Base-by-base conservation (phyloP, 345 rosid species). In the Aquilaria yunnanensis region DNA sequence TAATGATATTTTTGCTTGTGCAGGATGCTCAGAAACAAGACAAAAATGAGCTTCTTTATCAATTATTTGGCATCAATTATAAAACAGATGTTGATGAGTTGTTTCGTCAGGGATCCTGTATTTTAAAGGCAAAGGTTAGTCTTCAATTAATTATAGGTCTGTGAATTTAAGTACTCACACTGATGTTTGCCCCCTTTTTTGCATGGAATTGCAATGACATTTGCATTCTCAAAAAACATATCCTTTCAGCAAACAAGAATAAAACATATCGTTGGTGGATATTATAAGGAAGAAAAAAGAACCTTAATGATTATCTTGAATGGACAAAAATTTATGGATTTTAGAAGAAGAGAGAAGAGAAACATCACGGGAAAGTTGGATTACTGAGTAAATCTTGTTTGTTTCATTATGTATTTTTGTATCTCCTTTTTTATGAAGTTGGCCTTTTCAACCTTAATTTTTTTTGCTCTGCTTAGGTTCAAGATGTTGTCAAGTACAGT, bases 81-180 rank as follows among this genome's bases (percentile, higher is more conserved):
- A 90, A 83, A 61, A 37, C 43, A 37, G 76, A 71, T 13, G 74
- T 80, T 63, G 89, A 81, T 70, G 80, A 72, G 59, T 71, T 90
- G 74, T 86, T 86, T 71, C 97, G 97, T 64, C 96, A 84, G 74
- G 98, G 98, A 63, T 86, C 97, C 14, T 85, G 94, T 70, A 62
- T 82, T 66, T 75, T 82, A 75, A 88, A 71, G 84, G 79, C 59
- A 8, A 71, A 93, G 98, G 98, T 93, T 51, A 65, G 57, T 55
- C 23, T 63, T 53, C 47, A 51, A 45, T 33, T 52, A 12, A 52
- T 4, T 52, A 0, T 37, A 37, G 43, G 43, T 37, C 43, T 37
- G 1, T 4, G 5, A 9, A 37, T 37, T 37, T 2, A 37, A 37
- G 43, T 9, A 37, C 1, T 3, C 9, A 5, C 7, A 4, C 2